Evolutionary conservation across 208 protist species (phyloP).

Genomic region (Crithidia fasciculata): DNA sequence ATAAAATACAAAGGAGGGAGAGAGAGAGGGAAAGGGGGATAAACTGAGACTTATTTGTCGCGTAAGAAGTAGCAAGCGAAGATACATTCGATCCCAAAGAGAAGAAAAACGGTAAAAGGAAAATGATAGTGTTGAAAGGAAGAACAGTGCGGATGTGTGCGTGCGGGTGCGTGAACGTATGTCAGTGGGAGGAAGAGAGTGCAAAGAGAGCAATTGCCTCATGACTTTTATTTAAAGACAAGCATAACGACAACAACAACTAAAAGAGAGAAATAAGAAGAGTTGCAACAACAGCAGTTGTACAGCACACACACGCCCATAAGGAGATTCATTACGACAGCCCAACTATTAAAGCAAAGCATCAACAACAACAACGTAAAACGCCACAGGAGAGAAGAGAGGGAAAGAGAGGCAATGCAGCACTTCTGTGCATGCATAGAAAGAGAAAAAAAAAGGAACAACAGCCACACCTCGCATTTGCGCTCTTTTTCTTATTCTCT

Average conservation of each 20-base stretch:
- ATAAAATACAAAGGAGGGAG: too few species aligned
- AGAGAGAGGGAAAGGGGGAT: too few species aligned
- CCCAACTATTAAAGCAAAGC: neutral
- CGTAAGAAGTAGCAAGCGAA: too few species aligned
- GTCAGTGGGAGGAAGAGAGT: too few species aligned
- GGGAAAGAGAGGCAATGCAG: neutral
- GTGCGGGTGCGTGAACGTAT: neutral
- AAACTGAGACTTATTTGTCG: too few species aligned
- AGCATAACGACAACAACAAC: neutral
- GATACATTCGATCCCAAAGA: neutral
- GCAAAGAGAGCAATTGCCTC: too few species aligned
- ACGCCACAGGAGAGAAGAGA: neutral
- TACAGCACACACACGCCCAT: neutral
- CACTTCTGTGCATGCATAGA: too few species aligned
- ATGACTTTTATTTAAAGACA: too few species aligned
- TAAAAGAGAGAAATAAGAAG: neutral
- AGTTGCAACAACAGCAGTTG: neutral
- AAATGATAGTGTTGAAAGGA: neutral
- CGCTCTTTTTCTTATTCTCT: neutral
- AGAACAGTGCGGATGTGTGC: neutral
- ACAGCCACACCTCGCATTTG: neutral
- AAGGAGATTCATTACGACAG: neutral
- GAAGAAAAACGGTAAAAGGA: conserved; percentile 25
- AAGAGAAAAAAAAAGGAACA: too few species aligned
- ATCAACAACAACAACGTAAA: neutral